These are phyloP conservation scores for Tulasnella sp. DNA, from an alignment of 768 basidiomycete species.

Conservation along the genomic window DNA sequence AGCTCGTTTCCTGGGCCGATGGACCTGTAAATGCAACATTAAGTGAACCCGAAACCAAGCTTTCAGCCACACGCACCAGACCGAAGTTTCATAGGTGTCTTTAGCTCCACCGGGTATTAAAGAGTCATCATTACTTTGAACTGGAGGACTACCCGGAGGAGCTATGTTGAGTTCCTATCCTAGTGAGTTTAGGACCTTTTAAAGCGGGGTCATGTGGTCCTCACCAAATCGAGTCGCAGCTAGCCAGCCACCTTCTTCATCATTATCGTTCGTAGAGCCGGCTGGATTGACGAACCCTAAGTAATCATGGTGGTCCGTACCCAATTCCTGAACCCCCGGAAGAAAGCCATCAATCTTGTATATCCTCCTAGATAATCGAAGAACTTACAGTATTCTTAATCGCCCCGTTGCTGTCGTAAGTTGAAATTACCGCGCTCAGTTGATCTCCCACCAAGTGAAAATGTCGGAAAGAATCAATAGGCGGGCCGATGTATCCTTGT, in stretches of 20 bases:
- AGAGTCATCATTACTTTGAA: neutral
- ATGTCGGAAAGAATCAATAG: neutral
- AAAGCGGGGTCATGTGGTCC: neutral
- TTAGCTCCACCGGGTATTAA: neutral
- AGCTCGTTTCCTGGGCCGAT: neutral
- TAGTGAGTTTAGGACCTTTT: neutral
- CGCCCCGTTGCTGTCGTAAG: neutral
- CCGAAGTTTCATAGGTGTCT: neutral
- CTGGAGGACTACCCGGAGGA: neutral
- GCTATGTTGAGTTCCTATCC: neutral
- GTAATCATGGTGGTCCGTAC: neutral
- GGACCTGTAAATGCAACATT: neutral
- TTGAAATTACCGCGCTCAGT: neutral
- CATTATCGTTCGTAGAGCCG: neutral
- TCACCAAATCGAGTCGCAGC: neutral
- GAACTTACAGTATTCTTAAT: neutral
- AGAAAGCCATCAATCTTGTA: neutral
- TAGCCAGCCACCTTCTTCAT: neutral
- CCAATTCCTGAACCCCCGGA: neutral
- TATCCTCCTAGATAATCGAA: neutral
- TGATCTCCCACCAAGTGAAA: neutral
- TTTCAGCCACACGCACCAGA: neutral
- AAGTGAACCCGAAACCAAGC: neutral
- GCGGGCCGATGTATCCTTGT: neutral
- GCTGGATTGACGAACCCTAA: neutral